Base-by-base conservation (phyloP, 805 yeast species). In the Candida oleophila region DNA sequence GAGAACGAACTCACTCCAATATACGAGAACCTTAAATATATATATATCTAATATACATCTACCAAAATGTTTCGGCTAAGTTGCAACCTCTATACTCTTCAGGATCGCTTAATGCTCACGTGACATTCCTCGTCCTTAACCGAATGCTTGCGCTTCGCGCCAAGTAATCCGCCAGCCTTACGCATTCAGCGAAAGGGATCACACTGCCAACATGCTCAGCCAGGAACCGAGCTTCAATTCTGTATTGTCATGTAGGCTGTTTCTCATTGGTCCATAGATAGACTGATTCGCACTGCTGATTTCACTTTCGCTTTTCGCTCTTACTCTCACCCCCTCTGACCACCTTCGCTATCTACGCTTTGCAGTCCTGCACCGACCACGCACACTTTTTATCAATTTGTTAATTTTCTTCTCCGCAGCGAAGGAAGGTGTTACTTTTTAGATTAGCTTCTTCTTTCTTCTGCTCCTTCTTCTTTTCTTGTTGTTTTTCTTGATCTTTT, bases 381-480 rank as follows among this genome's bases (percentile, higher is more conserved):
- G 5, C 30, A 25, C 30, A 25, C 30, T 25, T 25, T n/a, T 25
- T 25, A 25, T 25, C 30, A 25, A 11, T 25, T 25, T n/a, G n/a
- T n/a, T 11, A 25, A 25, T 25, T 25, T 25, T 25, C 30, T 25
- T 25, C 30, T 25, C 30, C 30, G 30, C 30, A 25, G 30, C 30
- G 30, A 25, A 25, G 30, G 5, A 25, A 16, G 16, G 11, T 32
- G 30, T 21, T 28, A 50, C 45, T 48, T 49, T 45, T n/a, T n/a
- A n/a, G n/a, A n/a, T 50, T 48, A 47, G 48, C 38, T 21, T 30
- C 15, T 15, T 25, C 30, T 25, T 25, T 25, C 30, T 25, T 25
- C n/a, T n/a, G n/a, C n/a, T n/a, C n/a, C n/a, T n/a, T n/a, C n/a
- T n/a, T n/a, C n/a, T n/a, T n/a, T n/a, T n/a, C n/a, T n/a, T n/a